Percentiles rank a stretch among this genome's conserved stretches.
These are phyloP conservation scores for Candida ulmi DNA, from an alignment of 805 yeast genomes.

Conservation along the genomic window DNA sequence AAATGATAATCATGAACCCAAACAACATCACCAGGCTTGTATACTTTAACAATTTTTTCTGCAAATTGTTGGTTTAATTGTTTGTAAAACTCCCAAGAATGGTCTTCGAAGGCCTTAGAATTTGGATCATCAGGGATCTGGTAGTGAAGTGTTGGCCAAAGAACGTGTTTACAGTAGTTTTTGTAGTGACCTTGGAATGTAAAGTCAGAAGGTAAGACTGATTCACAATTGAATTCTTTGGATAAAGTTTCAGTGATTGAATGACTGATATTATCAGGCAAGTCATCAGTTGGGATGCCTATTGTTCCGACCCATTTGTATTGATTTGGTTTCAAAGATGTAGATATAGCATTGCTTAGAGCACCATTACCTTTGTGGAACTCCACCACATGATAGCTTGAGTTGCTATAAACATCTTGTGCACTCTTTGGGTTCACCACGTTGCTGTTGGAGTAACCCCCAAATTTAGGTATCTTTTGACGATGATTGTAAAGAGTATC, in stretches of 20 bases:
- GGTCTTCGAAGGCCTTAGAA: constrained; percentile 91
- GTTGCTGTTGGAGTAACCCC: constrained; percentile 67
- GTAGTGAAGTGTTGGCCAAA: constrained; percentile 94
- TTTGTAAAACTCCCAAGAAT: constrained; percentile 85
- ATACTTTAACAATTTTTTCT: constrained; percentile 59
- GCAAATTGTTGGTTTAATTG: constrained; percentile 75
- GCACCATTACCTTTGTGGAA: constrained; percentile 82
- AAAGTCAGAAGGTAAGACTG: constrained; percentile 70
- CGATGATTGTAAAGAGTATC: constrained; percentile 17
- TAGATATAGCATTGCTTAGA: constrained; percentile 72
- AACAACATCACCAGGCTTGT: constrained; percentile 69
- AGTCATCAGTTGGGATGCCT: constrained; percentile 85
- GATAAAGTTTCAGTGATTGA: constrained; percentile 45
- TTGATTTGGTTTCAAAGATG: constrained; percentile 41
- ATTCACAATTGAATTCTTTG: constrained; percentile 48
- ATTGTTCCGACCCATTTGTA: constrained; percentile 84
- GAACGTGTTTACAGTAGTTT: constrained; percentile 86
- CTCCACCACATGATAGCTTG: constrained; percentile 73
- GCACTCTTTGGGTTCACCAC: constrained; percentile 38
- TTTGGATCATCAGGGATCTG: constrained; percentile 95
- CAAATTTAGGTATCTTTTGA: constrained; percentile 44
- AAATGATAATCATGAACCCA: constrained; percentile 97
- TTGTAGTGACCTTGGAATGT: constrained; percentile 88
- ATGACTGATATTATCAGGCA: constrained; percentile 50
- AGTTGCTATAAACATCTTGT: constrained; percentile 35